Evolutionary conservation across 2,329 filamentous ascomycete species (phyloP).

Genomic region (Colletotrichum nymphaeae): DNA sequence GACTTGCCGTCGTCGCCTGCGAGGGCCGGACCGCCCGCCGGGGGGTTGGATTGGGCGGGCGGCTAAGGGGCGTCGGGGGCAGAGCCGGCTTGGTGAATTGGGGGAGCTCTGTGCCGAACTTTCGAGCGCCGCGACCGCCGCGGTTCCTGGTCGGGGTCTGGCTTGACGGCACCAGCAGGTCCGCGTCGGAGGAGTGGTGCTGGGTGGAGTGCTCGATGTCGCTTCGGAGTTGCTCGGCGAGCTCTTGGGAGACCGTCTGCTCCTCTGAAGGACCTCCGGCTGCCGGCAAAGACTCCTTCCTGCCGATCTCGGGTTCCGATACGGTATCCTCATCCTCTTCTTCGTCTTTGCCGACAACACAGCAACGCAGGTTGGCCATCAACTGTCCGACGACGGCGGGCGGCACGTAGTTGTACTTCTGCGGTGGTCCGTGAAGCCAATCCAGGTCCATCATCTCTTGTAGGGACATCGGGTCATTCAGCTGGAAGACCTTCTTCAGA

Average conservation of each 20-base stretch:
- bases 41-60: slow-evolving; percentile 32
- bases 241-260: slow-evolving; percentile 60
- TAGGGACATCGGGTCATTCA: slow-evolving; percentile 68
- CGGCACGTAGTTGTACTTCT: slow-evolving; percentile 64
- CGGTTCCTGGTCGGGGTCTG: slow-evolving; percentile 20
- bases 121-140: neutral
- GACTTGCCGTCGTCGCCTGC: slow-evolving; percentile 52
- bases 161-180: slow-evolving; percentile 49
- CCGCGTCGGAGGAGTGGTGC: slow-evolving; percentile 36
- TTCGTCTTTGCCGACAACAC: slow-evolving; percentile 54
- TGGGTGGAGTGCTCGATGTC: slow-evolving; percentile 53
- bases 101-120: slow-evolving; percentile 18
- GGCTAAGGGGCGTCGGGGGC: slow-evolving; percentile 31
- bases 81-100: slow-evolving; percentile 25
- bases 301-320: slow-evolving; percentile 2
- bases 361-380: slow-evolving; percentile 66
- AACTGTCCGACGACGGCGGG: slow-evolving; percentile 68
- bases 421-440: slow-evolving; percentile 63
- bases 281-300: slow-evolving; percentile 18
- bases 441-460: slow-evolving; percentile 64
- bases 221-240: slow-evolving; percentile 62
- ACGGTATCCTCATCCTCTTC: slow-evolving; percentile 33
- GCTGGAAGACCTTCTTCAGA: slow-evolving; percentile 68
- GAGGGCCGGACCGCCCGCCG: slow-evolving; percentile 32
- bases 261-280: slow-evolving; percentile 30